Percentiles rank a stretch among this genome's conserved stretches.
Evolutionary conservation across 2,329 filamentous ascomycete species (phyloP).

Genomic region (Neopestalotiopsis clavispora): DNA sequence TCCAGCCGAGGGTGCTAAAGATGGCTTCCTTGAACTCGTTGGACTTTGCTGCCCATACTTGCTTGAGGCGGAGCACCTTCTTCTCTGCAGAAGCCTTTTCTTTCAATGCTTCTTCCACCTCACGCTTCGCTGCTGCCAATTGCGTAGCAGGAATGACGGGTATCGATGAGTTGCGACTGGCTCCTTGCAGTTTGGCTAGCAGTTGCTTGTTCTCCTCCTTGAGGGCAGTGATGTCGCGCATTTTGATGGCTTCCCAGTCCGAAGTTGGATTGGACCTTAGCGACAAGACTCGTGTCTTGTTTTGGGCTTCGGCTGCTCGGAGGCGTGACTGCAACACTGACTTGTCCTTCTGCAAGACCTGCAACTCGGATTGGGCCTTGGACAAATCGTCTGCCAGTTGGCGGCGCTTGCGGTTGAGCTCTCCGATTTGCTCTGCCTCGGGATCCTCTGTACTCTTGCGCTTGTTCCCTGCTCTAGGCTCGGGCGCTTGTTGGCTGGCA

Average conservation of each 20-base stretch:
- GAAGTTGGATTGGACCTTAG: constrained; percentile 92
- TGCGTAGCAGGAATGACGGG: constrained; percentile 77
- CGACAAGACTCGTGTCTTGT: constrained; percentile 81
- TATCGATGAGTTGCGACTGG: constrained; percentile 44
- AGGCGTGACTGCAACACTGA: constrained; percentile 78
- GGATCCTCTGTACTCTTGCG: constrained; percentile 65
- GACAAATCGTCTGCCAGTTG: constrained; percentile 48
- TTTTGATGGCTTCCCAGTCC: constrained; percentile 82
- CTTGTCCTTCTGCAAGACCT: constrained; percentile 70
- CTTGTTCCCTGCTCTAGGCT: constrained; percentile 61
- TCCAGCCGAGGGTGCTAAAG: constrained; percentile 90
- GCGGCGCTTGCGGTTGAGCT: constrained; percentile 85
- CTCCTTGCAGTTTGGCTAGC: constrained; percentile 70
- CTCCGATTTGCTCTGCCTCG: constrained; percentile 75
- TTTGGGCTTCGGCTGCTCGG: constrained; percentile 65
- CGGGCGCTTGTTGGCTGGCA: constrained; percentile 37
- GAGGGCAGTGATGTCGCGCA: constrained; percentile 76
- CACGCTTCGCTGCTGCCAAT: constrained; percentile 75
- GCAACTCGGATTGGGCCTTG: constrained; percentile 75
- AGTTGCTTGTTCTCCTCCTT: constrained; percentile 85
- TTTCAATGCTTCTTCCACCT: constrained; percentile 73
- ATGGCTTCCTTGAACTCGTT: constrained; percentile 96
- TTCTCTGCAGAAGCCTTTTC: constrained; percentile 80
- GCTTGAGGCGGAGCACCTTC: constrained; percentile 81
- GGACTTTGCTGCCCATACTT: constrained; percentile 90